A percentile compares a stretch with the other conserved stretches of the same genome.
These are phyloP conservation scores for Rhinocladiella similis DNA, from an alignment of 2,329 filamentous ascomycete genomes.

Conservation along the genomic window DNA sequence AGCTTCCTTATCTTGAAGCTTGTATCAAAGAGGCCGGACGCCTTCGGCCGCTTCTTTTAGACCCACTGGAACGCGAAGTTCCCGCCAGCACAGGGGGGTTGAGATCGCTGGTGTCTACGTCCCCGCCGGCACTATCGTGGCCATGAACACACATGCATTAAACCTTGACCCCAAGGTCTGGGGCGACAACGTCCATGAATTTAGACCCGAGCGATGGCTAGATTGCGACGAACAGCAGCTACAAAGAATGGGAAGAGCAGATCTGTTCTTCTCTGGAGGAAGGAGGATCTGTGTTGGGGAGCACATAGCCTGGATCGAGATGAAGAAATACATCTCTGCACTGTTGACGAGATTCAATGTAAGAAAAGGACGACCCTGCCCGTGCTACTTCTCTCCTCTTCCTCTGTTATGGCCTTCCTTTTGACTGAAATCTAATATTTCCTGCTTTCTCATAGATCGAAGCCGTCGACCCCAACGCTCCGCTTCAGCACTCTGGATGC, in stretches of 20 bases:
- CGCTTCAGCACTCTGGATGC: neutral
- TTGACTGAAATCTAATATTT: too few relatives aligned
- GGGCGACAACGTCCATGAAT: slow-evolving; percentile 37
- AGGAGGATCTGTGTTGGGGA: slow-evolving; percentile 14
- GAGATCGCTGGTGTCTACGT: slow-evolving; percentile 20
- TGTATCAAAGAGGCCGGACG: slow-evolving; percentile 16
- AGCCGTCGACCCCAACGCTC: slow-evolving; percentile 3
- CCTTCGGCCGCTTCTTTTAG: neutral
- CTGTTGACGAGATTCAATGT: slow-evolving; percentile 13
- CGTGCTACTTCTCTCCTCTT: neutral
- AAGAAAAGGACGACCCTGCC: neutral
- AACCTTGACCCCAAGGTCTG: slow-evolving; percentile 43
- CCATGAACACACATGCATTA: slow-evolving; percentile 38
- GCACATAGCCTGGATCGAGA: slow-evolving; percentile 18
- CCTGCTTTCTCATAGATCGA: slow-evolving; percentile 4
- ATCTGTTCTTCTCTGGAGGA: slow-evolving; percentile 12
- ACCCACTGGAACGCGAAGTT: slow-evolving; percentile 28
- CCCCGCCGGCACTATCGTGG: slow-evolving; percentile 17
- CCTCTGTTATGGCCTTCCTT: too few relatives aligned
- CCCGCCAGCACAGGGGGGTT: slow-evolving; percentile 22
- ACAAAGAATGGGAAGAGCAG: slow-evolving; percentile 33
- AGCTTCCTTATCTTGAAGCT: slow-evolving; percentile 42
- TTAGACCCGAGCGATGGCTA: slow-evolving; percentile 48
- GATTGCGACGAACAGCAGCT: slow-evolving; percentile 31
- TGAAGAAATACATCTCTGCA: slow-evolving; percentile 14